These are phyloP conservation scores for Trypanosoma boissoni DNA, from an alignment of 208 protist genomes.

Conservation along the genomic window DNA sequence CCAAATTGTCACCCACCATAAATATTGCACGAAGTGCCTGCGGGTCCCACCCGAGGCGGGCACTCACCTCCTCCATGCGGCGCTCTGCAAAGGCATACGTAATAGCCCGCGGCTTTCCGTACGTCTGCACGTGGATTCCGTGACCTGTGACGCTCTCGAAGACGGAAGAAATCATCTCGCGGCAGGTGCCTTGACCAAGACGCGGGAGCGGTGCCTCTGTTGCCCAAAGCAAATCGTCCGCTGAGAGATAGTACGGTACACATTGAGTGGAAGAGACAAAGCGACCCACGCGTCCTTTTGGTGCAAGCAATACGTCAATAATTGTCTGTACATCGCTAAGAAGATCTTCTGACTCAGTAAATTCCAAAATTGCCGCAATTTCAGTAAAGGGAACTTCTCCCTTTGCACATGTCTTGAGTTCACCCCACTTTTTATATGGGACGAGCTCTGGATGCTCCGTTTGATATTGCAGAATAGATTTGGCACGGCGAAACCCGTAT, in stretches of 20 bases:
- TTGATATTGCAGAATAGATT: conserved; percentile 72
- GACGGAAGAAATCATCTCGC: conserved; percentile 80
- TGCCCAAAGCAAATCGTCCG: conserved; percentile 79
- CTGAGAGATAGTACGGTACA: conserved; percentile 61
- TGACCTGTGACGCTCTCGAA: conserved; percentile 77
- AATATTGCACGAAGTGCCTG: conserved; percentile 56
- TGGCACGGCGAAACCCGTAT: conserved; percentile 74
- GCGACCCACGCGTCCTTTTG: conserved; percentile 42
- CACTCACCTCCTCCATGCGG: conserved; percentile 36
- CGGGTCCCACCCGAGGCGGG: conserved; percentile 61
- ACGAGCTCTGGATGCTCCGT: conserved; percentile 69
- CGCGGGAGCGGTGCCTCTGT: conserved; percentile 71
- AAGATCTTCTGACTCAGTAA: conserved; percentile 68
- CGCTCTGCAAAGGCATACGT: conserved; percentile 74
- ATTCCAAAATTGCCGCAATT: conserved; percentile 70
- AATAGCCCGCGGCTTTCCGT: conserved; percentile 85
- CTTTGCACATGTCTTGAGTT: conserved; percentile 21
- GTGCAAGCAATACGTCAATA: conserved; percentile 71
- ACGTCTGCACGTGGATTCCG: conserved; percentile 58
- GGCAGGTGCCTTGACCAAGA: conserved; percentile 71
- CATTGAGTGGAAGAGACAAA: conserved; percentile 61
- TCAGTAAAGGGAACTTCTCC: conserved; percentile 37
- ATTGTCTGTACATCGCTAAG: conserved; percentile 82
- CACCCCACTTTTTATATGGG: conserved; percentile 69
- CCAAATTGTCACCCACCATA: conserved; percentile 88